Evolutionary conservation across 768 basidiomycete genomes (phyloP).

Genomic region (Podaxis pistillaris): DNA sequence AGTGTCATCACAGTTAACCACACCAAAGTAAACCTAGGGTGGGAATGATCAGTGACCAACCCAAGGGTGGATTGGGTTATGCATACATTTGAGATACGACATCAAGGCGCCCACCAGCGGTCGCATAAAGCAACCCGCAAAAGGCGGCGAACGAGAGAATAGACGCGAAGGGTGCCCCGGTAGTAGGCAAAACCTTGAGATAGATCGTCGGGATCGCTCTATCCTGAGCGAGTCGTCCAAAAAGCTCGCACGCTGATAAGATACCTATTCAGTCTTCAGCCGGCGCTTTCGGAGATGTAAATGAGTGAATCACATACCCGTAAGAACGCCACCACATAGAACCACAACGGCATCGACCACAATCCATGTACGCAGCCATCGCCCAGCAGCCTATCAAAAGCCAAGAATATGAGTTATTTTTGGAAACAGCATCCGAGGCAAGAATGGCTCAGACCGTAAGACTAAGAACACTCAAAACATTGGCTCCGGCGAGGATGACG

Average conservation of each 20-base stretch:
- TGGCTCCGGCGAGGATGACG: conserved; percentile 46
- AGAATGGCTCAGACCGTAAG: conserved; percentile 37
- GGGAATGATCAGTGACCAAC: conserved; percentile 2
- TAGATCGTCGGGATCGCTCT: conserved; percentile 57
- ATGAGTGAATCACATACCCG: conserved; percentile 39
- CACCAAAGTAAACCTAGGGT: conserved; percentile 57
- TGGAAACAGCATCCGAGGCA: not conserved
- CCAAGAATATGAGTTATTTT: not conserved
- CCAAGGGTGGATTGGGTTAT: not conserved
- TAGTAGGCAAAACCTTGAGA: conserved; percentile 43
- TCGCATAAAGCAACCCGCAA: conserved; percentile 54
- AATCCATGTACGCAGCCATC: conserved; percentile 61
- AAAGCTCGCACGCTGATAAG: conserved; percentile 54
- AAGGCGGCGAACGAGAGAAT: conserved; percentile 50
- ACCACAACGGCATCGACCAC: conserved; percentile 71
- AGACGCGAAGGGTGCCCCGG: conserved; percentile 51
- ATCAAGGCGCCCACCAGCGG: conserved; percentile 47
- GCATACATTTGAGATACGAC: conserved; percentile 60
- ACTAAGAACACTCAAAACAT: conserved; percentile 66
- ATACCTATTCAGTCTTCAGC: conserved; percentile 36
- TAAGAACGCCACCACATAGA: conserved; percentile 68
- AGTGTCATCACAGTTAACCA: conserved; percentile 67
- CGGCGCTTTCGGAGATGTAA: not conserved
- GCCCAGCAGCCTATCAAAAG: conserved; percentile 47
- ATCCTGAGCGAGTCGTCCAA: conserved; percentile 58